These are phyloP conservation scores for Myxozyma nipponensis DNA, from an alignment of 805 yeast genomes.

Conservation along the genomic window DNA sequence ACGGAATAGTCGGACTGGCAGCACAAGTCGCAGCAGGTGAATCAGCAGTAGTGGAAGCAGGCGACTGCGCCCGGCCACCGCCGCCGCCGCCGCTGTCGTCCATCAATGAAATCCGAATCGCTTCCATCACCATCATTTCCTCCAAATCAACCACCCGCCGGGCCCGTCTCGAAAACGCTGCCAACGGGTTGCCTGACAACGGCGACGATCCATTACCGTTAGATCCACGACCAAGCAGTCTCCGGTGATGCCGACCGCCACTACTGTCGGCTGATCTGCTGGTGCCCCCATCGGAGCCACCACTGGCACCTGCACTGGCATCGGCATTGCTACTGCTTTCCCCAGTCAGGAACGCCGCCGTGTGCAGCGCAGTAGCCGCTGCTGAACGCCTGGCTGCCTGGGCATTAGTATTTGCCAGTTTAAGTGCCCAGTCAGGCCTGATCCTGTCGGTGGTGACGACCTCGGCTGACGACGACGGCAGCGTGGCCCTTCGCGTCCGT, in stretches of 20 bases:
- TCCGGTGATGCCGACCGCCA: conserved; percentile 1
- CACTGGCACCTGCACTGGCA: neutral
- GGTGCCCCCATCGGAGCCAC: too few relatives aligned
- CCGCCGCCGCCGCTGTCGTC: too few relatives aligned
- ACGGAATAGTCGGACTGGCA: neutral
- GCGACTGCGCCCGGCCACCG: too few relatives aligned
- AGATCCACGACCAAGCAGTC: neutral
- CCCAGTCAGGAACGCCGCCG: conserved; percentile 64
- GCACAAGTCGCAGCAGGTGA: neutral
- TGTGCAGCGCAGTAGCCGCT: conserved; percentile 90
- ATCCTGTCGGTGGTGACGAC: conserved; percentile 78
- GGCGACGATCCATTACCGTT: neutral
- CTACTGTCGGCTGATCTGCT: neutral
- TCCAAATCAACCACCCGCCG: conserved; percentile 46
- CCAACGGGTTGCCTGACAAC: neutral
- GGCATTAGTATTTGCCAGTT: conserved; percentile 65
- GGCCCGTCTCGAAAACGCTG: conserved; percentile 27
- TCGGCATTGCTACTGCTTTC: neutral
- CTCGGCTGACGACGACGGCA: conserved; percentile 62
- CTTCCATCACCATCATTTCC: conserved; percentile 80
- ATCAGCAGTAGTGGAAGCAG: too few relatives aligned
- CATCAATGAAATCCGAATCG: conserved; percentile 65
- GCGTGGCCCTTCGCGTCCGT: conserved; percentile 34
- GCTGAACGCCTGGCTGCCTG: conserved; percentile 83
- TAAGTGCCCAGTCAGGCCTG: conserved; percentile 89